Conservation (phyloP, 768 basidiomycete species). For the Trametes punicea region DNA sequence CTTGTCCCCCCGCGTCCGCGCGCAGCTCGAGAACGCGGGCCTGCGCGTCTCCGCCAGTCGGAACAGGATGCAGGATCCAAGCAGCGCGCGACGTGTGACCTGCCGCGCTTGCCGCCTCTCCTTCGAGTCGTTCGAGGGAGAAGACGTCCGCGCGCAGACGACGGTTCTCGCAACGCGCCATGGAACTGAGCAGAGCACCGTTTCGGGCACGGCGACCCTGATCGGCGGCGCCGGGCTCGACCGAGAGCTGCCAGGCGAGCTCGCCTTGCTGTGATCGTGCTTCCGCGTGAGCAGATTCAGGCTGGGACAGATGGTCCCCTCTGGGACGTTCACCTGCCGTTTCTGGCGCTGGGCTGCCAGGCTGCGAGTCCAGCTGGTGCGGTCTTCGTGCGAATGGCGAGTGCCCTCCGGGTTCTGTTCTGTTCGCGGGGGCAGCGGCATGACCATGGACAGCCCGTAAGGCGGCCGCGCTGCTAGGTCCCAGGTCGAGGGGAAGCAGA, state of each 20-base stretch:
- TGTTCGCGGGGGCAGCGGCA: background rate
- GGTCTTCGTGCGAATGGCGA: slow-evolving; percentile 13
- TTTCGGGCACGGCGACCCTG: slow-evolving; percentile 18
- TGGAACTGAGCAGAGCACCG: background rate
- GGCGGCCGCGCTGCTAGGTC: background rate
- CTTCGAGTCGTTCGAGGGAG: background rate
- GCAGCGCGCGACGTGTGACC: background rate
- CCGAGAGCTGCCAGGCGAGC: background rate
- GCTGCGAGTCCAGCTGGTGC: background rate
- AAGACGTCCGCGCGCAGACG: background rate
- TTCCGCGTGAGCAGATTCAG: slow-evolving; percentile 5
- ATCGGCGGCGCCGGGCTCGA: slow-evolving; percentile 15
- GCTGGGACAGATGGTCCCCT: background rate
- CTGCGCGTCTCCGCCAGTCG: background rate
- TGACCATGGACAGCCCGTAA: background rate
- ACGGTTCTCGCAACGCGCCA: background rate
- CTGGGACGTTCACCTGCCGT: background rate
- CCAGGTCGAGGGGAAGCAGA: background rate
- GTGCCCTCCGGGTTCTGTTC: background rate
- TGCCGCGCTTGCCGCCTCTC: background rate
- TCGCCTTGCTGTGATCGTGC: background rate
- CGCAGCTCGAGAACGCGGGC: background rate
- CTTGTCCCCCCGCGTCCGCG: background rate
- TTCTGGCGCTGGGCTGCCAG: background rate
- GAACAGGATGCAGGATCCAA: background rate